Evolutionary conservation across 768 basidiomycete species (phyloP), one percentile per base, ranked within the genome.

Genomic region (Leccinum ochraceum): DNA sequence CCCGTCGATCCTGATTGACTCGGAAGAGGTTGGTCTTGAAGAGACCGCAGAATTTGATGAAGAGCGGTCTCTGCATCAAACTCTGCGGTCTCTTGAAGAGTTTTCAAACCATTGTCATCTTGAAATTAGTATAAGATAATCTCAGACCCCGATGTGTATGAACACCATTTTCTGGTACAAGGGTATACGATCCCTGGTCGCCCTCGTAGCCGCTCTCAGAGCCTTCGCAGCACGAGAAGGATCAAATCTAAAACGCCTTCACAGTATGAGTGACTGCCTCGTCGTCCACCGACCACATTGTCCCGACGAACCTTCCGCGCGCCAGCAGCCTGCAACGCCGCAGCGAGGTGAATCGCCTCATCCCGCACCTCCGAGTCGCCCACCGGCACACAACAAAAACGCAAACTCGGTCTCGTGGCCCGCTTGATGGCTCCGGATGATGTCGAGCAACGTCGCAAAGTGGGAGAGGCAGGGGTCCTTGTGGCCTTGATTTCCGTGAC

Each of bases 231-330:
- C 61, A 28, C 60, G 58, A 20, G 58, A 50, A 11, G 62, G 57
- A 57, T 70, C 68, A 36, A 66, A 63, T 28, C 8, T 28, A 28
- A 28, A 28, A 28, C 28, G 28, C 28, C 28, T 28, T 8, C 28
- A 28, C 28, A 28, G 28, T 28, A 28, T 28, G 28, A 28, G 28
- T 28, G 28, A 28, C 71, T 9, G 63, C 60, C 16, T 48, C n/a
- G 54, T 74, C 74, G 2, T 65, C 61, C 30, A 75, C 70, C 16
- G 63, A 61, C 73, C 71, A 71, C 69, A 70, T 68, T 39, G 74
- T 75, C 44, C 68, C 74, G 13, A 75, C 57, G 3, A 28, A 74
- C 73, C 24, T 67, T 68, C 13, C 61, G 54, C 37, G 66, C 61
- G 4, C 75, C 75, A 2, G 71, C 60, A 14, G 70, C 64, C 20